Conservation (phyloP, 805 yeast species). For the Lachancea fermentati region DNA sequence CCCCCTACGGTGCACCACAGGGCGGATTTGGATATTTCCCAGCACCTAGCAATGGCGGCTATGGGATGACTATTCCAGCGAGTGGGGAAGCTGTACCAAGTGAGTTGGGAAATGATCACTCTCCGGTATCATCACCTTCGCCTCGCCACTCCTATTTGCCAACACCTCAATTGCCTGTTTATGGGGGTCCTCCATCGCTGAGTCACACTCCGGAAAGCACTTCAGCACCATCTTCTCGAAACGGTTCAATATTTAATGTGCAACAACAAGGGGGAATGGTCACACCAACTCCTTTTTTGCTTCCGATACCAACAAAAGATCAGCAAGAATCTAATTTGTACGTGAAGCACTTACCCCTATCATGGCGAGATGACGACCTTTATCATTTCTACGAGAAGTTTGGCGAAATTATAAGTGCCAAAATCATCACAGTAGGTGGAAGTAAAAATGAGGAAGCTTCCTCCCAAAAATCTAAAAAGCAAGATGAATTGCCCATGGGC, state of each 20-base stretch:
- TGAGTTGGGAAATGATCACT: slow-evolving; percentile 1
- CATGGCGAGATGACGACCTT: slow-evolving; percentile 51
- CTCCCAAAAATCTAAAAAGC: slow-evolving; percentile 3
- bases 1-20: slow-evolving; percentile 6
- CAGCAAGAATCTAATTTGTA: slow-evolving; percentile 70
- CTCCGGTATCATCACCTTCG: slow-evolving; percentile 10
- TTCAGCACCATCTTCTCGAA: slow-evolving; percentile 9
- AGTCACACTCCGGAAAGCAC: slow-evolving; percentile 7
- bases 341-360: slow-evolving; percentile 55
- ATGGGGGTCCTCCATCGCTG: slow-evolving; percentile 10
- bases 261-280: slow-evolving; percentile 4
- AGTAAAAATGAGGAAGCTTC: slow-evolving; percentile 15
- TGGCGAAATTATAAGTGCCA: slow-evolving; percentile 51
- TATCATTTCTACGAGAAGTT: slow-evolving; percentile 37
- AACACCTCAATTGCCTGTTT: slow-evolving; percentile 3
- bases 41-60: background rate
- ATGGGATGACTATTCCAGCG: slow-evolving; percentile 2
- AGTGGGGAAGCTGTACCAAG: background rate
- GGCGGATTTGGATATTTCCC: slow-evolving; percentile 3
- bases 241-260: slow-evolving; percentile 5
- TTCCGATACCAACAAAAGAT: slow-evolving; percentile 36
- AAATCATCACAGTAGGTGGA: slow-evolving; percentile 44
- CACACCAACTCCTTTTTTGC: slow-evolving; percentile 6
- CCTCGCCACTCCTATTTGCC: slow-evolving; percentile 2
- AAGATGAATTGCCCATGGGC: slow-evolving; percentile 16